Evolutionary conservation across 179 eudicot species (phyloP).

Genomic region (Spinacia oleracea): DNA sequence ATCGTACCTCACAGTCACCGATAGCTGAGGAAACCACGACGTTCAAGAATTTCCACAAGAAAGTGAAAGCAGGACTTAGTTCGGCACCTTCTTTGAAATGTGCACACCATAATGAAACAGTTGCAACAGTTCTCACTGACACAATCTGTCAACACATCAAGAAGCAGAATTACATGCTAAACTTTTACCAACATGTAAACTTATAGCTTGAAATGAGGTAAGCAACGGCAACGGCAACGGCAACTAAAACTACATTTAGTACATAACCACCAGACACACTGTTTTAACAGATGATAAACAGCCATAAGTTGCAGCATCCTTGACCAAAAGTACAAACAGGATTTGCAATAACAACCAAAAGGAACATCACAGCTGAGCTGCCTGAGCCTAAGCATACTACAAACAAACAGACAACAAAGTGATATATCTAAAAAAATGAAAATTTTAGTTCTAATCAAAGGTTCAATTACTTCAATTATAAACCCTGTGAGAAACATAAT

Average conservation of each 20-base stretch:
- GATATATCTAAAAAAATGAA: no score
- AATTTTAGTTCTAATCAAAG: no score
- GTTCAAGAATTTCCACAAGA: constrained; percentile 65
- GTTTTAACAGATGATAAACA: neutral
- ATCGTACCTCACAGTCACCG: constrained; percentile 66
- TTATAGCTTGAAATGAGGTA: neutral
- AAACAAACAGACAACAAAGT: no score
- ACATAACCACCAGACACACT: constrained; percentile 1
- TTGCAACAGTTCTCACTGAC: constrained; percentile 63
- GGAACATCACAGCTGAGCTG: neutral
- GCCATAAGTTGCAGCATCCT: neutral
- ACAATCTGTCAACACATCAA: constrained; percentile 49
- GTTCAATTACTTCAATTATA: no score
- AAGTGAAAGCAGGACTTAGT: constrained; percentile 39
- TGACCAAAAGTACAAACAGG: neutral
- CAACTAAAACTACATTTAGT: neutral
- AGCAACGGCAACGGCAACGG: constrained; percentile 14
- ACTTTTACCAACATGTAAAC: neutral
- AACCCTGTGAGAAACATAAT: no score
- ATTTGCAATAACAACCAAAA: constrained; percentile 1
- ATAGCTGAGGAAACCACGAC: constrained; percentile 52
- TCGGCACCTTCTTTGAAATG: constrained; percentile 35
- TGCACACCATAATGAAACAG: constrained; percentile 61
- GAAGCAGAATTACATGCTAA: neutral
- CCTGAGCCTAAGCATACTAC: no score